Percentiles rank a stretch among this genome's conserved stretches.
Evolutionary conservation across 495 filamentous ascomycete species (phyloP).

Genomic region (Aspergillus nidulans): DNA sequence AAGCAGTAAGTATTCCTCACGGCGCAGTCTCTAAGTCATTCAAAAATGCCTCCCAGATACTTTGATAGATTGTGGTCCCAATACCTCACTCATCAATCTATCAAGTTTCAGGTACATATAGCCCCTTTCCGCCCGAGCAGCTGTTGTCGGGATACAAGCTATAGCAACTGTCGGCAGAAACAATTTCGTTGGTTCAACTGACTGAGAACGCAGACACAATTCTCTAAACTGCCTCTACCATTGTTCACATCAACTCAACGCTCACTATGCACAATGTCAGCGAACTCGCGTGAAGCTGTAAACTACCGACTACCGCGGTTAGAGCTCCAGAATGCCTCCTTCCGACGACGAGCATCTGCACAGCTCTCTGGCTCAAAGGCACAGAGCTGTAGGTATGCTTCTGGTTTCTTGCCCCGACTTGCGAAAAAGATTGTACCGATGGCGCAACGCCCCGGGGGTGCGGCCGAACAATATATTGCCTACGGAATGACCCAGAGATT

Average conservation of each 20-base stretch:
- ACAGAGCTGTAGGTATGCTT: conserved; percentile 14
- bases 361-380: background rate
- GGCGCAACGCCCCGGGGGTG: conserved; percentile 29
- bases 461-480: conserved; percentile 67
- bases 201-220: background rate
- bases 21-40: no score
- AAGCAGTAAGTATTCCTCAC: background rate
- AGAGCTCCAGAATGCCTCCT: background rate
- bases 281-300: background rate
- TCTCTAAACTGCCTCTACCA: background rate
- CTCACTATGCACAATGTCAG: background rate
- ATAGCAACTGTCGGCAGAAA: background rate
- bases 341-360: background rate
- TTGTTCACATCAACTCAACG: background rate
- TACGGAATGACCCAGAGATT: conserved; percentile 74
- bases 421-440: conserved; percentile 32
- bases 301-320: background rate
- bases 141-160: background rate
- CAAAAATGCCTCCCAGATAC: conserved; percentile 9
- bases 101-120: conserved; percentile 8
- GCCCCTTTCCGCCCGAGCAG: background rate
- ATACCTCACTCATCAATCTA: conserved; percentile 10
- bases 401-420: conserved; percentile 18
- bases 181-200: background rate
- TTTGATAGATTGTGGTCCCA: background rate